Evolutionary conservation across 2,329 filamentous ascomycete genomes (phyloP), one percentile per base, ranked within the genome.

Genomic region (Fusarium subtropicale): DNA sequence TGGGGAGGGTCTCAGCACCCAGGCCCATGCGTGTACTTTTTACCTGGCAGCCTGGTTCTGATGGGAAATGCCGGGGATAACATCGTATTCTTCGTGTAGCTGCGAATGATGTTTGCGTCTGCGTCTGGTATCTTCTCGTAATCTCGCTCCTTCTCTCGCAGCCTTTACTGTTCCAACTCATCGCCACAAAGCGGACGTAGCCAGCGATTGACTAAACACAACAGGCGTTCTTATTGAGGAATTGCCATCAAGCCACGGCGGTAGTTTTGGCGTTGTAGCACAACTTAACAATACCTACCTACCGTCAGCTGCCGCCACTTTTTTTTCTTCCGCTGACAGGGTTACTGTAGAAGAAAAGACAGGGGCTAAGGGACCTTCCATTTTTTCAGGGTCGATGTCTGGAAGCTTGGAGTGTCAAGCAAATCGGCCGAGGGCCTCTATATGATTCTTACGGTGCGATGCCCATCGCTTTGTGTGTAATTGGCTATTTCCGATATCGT

Each of bases 21-120:
- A 42, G 39, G 41, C 16, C 39, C 39, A 42, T 42, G 39, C 16
- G 12, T 15, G 16, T 36, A n/a, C 20, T 4, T 15, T 30, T 12
- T 46, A 46, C 44, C n/a, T 22, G 20, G 20, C 20, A 22, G 20
- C 20, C 20, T 31, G n/a, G 26, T 31, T 16, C 20, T 30, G 31
- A 15, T 46, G 44, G 44, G 44, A 34, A 59, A 60, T 30, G 22
- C 53, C 36, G 44, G 28, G 34, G 34, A 42, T 60, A 24, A 46
- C 44, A 33, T 31, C 28, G 28, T 51, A 38, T 39, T 41, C 33
- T 52, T 52, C 34, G 33, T 41, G 34, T 41, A 52, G n/a, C 13
- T 16, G 20, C 34, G 24, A 30, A 41, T 26, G 34, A 26, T 51
- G 20, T 15, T 24, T 50, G 20, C 20, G 20, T 22, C 20, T 22